A percentile compares a stretch with the other conserved stretches of the same genome.
phyloP scores from a whole-genome alignment of 345 rosid species.

The Erodium maritimum region DNA sequence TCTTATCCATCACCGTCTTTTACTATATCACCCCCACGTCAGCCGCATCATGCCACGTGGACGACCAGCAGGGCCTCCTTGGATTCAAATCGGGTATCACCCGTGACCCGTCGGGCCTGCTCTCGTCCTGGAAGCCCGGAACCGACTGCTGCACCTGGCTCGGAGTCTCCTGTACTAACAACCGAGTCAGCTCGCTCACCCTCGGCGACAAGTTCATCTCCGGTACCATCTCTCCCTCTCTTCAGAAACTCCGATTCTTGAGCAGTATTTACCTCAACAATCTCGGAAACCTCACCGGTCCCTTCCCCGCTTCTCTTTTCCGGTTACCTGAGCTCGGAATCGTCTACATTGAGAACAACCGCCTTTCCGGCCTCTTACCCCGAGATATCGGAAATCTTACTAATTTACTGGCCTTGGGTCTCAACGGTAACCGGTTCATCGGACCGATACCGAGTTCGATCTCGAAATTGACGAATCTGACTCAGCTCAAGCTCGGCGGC shows the following conservation, averaged over 20 bases:
- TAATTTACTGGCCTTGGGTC: slow-evolving; percentile 29
- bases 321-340: slow-evolving; percentile 33
- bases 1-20: slow-evolving; percentile 7
- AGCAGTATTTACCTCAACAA: slow-evolving; percentile 33
- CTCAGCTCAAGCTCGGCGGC: slow-evolving; percentile 37
- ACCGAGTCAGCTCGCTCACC: slow-evolving; percentile 38
- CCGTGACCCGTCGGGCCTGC: slow-evolving; percentile 54
- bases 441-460: slow-evolving; percentile 56
- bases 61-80: slow-evolving; percentile 57
- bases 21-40: slow-evolving; percentile 11
- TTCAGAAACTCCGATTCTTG: slow-evolving; percentile 33
- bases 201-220: slow-evolving; percentile 28
- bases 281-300: slow-evolving; percentile 49
- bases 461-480: slow-evolving; percentile 29
- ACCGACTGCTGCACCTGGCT: slow-evolving; percentile 58
- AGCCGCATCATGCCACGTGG: slow-evolving; percentile 45
- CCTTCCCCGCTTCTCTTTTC: slow-evolving; percentile 41
- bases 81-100: slow-evolving; percentile 61
- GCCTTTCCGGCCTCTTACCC: too few species aligned
- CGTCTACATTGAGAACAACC: slow-evolving; percentile 51
- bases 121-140: slow-evolving; percentile 54
- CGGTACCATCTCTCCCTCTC: slow-evolving; percentile 53
- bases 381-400: slow-evolving; percentile 33
- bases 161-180: slow-evolving; percentile 32
- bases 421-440: slow-evolving; percentile 41